phyloP scores from a whole-genome alignment of 2,329 filamentous ascomycete species.

The Alternaria rosae region DNA sequence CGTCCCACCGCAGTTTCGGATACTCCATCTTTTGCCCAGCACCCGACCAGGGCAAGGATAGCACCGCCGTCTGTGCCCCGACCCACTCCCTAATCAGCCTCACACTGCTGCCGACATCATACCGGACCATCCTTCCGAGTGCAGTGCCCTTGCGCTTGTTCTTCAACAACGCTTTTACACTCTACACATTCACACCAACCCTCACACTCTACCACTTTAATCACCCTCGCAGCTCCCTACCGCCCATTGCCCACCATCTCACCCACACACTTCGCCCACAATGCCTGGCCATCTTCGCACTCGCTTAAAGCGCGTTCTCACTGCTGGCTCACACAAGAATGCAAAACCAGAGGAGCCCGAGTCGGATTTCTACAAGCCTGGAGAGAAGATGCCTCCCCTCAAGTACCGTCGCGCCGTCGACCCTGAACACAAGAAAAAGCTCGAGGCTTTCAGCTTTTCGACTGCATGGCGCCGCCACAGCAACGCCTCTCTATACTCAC shows the following conservation, averaged over 20 bases:
- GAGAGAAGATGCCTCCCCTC: constrained; percentile 59
- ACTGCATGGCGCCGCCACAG: constrained; percentile 57
- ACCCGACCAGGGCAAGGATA: constrained; percentile 13
- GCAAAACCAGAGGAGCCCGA: constrained; percentile 48
- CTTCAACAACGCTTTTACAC: constrained; percentile 8
- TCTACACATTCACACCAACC: neutral
- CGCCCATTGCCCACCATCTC: neutral
- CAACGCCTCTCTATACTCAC: constrained; percentile 55
- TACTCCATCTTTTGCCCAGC: constrained; percentile 12
- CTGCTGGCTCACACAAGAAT: constrained; percentile 40
- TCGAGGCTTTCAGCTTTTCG: constrained; percentile 57
- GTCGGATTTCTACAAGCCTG: constrained; percentile 58
- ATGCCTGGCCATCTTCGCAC: constrained; percentile 55
- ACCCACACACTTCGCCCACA: constrained; percentile 24
- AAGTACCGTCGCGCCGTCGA: constrained; percentile 60
- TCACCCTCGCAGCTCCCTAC: neutral
- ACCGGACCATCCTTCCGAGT: constrained; percentile 21
- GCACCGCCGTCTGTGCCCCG: constrained; percentile 20
- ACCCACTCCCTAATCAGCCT: constrained; percentile 26
- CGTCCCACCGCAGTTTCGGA: constrained; percentile 21
- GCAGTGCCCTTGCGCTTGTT: constrained; percentile 15
- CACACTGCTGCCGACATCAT: constrained; percentile 29
- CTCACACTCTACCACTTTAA: constrained; percentile 7
- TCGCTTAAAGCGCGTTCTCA: constrained; percentile 55
- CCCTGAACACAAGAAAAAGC: constrained; percentile 59